Base-by-base conservation (phyloP, 164 flowering plant species). In the Aristolochia fimbriata region DNA sequence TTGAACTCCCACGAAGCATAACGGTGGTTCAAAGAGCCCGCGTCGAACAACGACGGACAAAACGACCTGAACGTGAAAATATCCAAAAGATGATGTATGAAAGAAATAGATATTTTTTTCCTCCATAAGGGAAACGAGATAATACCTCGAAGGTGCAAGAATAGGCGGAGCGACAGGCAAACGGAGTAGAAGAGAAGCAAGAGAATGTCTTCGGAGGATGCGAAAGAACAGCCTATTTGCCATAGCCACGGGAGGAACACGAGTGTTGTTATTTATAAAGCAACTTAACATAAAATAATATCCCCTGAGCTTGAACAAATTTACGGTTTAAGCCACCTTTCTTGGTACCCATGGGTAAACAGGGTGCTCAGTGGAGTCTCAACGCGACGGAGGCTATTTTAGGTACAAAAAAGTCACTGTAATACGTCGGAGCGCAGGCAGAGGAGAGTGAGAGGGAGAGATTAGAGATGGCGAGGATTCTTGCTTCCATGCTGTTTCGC, bases 1-100 rank as follows among this genome's bases (percentile, higher is more conserved):
- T 65, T 85, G 51, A 60, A 79, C 17, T 13, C 68, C 83, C 78
- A 83, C 27, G 62, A 71, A 20, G 66, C 21, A 12, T 57, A 51
- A 65, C 68, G 57, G 19, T 52, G 52, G 59, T 60, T 67, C 12
- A 49, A 56, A 4, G 55, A 58, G 49, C 15, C 15, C 7, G 52
- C 53, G 15, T 30, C 53, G 46, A 10, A 43, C 59, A 24, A 46
- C 37, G 16, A 24, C 33, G 47, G 24, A 14, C n/a, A 62, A 49
- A 20, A 33, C 16, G 20, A 41, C 7, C 47, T 33, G 48, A 64
- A 47, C 21, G 6, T 12, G 19, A 22, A 23, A 62, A 27, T n/a
- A n/a, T 27, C 45, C 11, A 24, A 10, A 24, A 21, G 41, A 52
- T 43, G 41, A 24, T 2, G 30, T 27, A 37, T 7, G 41, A 43